These are phyloP conservation scores for Claviceps spartinae DNA, from an alignment of 2,329 filamentous ascomycete species.

Conservation along the genomic window DNA sequence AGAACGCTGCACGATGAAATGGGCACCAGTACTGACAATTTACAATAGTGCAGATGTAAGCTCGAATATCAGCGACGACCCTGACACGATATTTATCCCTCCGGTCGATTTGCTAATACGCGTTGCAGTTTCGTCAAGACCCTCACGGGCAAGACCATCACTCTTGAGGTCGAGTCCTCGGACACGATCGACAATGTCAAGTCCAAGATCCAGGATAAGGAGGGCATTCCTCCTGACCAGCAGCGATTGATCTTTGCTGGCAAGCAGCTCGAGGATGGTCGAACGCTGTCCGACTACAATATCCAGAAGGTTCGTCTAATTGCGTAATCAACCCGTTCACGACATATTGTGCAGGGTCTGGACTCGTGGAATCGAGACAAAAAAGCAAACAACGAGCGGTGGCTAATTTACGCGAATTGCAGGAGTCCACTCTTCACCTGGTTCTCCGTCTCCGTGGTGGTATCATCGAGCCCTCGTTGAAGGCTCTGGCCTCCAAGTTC, in stretches of 20 bases:
- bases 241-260: slow-evolving; percentile 98
- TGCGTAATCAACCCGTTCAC: too few species aligned
- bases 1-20: neutral
- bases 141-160: slow-evolving; percentile 99
- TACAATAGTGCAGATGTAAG: slow-evolving; percentile 78
- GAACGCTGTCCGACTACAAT: slow-evolving; percentile 95
- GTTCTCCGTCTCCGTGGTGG: slow-evolving; percentile 98
- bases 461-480: slow-evolving; percentile 98
- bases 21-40: slow-evolving; percentile 31
- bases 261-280: slow-evolving; percentile 98
- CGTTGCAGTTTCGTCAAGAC: slow-evolving; percentile 91
- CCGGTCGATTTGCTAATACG: slow-evolving; percentile 16
- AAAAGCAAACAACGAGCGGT: neutral
- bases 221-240: slow-evolving; percentile 95
- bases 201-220: slow-evolving; percentile 99
- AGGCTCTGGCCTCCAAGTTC: slow-evolving; percentile 97
- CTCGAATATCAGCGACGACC: slow-evolving; percentile 12
- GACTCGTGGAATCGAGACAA: neutral
- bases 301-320: slow-evolving; percentile 75
- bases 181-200: slow-evolving; percentile 99
- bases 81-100: neutral
- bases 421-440: slow-evolving; percentile 97
- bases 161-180: slow-evolving; percentile 96
- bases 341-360: neutral
- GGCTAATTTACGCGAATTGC: slow-evolving; percentile 7